Evolutionary conservation across 2,329 filamentous ascomycete species (phyloP).

Genomic region (Chaetothyriales sp.): DNA sequence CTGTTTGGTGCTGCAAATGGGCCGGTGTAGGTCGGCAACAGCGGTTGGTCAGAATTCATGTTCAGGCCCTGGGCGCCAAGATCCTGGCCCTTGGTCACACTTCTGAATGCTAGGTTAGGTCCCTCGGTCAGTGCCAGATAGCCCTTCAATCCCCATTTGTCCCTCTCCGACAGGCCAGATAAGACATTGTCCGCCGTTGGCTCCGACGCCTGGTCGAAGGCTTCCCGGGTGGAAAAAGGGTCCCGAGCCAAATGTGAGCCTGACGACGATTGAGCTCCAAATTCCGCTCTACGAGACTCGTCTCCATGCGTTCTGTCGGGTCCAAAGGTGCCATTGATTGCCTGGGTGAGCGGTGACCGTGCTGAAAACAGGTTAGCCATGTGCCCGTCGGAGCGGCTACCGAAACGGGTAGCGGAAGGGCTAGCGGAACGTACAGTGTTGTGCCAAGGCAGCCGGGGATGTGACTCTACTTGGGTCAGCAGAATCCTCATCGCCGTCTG

Average conservation of each 20-base stretch:
- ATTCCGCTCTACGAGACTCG: constrained; percentile 19
- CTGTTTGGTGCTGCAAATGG: constrained; percentile 46
- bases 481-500: constrained; percentile 11
- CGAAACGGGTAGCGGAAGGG: not conserved
- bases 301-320: constrained; percentile 25
- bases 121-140: constrained; percentile 39
- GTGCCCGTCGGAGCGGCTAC: not conserved
- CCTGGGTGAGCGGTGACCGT: constrained; percentile 31
- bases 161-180: constrained; percentile 25
- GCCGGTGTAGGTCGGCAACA: constrained; percentile 51
- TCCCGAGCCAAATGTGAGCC: constrained; percentile 4
- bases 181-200: constrained; percentile 20
- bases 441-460: constrained; percentile 14
- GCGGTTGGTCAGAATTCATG: constrained; percentile 42
- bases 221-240: constrained; percentile 24
- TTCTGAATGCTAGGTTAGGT: constrained; percentile 41
- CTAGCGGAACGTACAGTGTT: constrained; percentile 8
- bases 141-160: constrained; percentile 47
- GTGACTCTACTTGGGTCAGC: constrained; percentile 14
- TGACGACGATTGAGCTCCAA: constrained; percentile 1
- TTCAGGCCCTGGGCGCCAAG: constrained; percentile 51
- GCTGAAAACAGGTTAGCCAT: constrained; percentile 10
- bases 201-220: constrained; percentile 11
- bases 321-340: constrained; percentile 28
- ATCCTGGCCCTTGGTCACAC: constrained; percentile 49